Evolutionary conservation across 2,329 filamentous ascomycete genomes (phyloP), one percentile per base, ranked within the genome.

Genomic region (Fusarium sp.): DNA sequence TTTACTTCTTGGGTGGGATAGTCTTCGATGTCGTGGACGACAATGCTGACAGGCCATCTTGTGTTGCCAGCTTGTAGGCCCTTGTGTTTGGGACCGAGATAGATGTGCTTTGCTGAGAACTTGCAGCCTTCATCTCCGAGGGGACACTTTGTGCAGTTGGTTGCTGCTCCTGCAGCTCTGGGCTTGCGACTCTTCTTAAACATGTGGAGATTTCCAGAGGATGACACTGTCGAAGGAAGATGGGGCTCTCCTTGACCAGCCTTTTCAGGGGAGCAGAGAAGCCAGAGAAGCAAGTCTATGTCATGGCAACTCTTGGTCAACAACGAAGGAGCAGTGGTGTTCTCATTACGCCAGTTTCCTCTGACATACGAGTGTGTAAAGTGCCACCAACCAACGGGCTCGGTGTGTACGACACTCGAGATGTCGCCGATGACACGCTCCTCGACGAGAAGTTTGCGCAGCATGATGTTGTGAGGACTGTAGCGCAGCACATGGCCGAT

Each of bases 271-370:
- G 92, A 93, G 76, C 91, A 95, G 13, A 98, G 86, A 46, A 98
- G 82, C 96, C 96, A 99, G 17, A 98, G 84, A 6, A 98, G 82
- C 59, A 98, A 89, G 76, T 99, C 96, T 50, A 99, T 92, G 73
- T 99, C 96, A 75, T 99, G 96, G 73, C 96, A 98, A 62, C 93
- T 97, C 81, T 98, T 99, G 4, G 95, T 97, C 31, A 99, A 85
- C 3, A 99, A 85, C 2, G 92, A 95, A 8, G 91, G 95, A 24
- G 87, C 95, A n/a, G 87, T 90, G 7, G 83, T 91, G 1, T 89
- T 91, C 70, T 93, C 90, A 67, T 92, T 93, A 7, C 95, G 89
- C 96, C 96, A 98, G 80, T 98, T 98, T 17, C 96, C 96, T 45
- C 93, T 88, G 36, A 98, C 95, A 73, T 95, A 97, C 42, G 91